A percentile compares a stretch with the other conserved stretches of the same genome.
Conservation (phyloP, 2,329 filamentous ascomycete genomes). For the Thielaviopsis ethacetica region DNA sequence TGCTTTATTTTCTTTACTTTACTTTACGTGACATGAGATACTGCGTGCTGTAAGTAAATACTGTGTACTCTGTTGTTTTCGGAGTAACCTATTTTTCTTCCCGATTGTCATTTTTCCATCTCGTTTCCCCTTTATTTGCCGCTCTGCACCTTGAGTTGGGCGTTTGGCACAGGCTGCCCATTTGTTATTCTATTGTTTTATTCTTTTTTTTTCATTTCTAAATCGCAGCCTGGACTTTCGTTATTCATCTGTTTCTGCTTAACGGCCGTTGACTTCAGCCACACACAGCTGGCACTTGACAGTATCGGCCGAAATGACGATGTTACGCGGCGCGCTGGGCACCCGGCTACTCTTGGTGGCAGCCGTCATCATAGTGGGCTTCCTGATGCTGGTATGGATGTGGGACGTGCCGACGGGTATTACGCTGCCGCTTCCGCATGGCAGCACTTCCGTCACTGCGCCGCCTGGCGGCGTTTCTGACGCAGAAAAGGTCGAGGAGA, state of each 20-base stretch:
- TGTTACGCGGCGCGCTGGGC: not conserved
- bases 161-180: no score
- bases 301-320: not conserved
- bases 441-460: not conserved
- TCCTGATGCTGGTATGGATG: not conserved
- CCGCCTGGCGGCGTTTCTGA: not conserved
- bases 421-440: not conserved
- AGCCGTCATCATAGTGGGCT: not conserved
- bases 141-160: no score
- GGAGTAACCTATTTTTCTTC: no score
- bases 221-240: not conserved
- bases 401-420: not conserved
- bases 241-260: not conserved
- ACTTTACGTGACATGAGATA: no score
- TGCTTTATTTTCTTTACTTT: no score
- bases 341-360: conserved; percentile 1
- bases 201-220: no score
- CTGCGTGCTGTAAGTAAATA: no score
- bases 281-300: not conserved
- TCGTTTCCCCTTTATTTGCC: no score
- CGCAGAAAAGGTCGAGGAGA: not conserved
- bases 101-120: no score
- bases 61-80: no score
- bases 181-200: no score
- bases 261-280: not conserved